Base-by-base conservation (phyloP, 1,139 yeast genomes). In the Saccharomyces hybrid region DNA sequence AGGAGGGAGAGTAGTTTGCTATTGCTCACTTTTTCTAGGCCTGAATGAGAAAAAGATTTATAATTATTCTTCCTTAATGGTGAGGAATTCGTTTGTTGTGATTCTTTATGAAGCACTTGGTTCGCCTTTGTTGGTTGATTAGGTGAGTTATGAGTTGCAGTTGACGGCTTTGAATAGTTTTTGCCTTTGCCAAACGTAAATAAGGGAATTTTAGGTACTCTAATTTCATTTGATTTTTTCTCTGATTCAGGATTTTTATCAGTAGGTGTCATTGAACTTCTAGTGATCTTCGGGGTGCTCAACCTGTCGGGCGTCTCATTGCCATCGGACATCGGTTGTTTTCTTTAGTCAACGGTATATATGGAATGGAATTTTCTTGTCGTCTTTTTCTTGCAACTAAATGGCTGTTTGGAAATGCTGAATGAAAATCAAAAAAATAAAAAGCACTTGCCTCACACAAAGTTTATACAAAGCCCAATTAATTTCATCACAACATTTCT, bases 1-100 rank as follows among this genome's bases (percentile, higher is more conserved):
- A 50, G 52, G 7, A 50, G 29, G 14, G 49, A 42, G 11, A 50
- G 48, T 27, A 50, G 27, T 28, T 19, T 44, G 26, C 29, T 27
- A 14, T 50, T 31, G 23, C 32, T 48, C 11, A 48, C 7, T 16
- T 48, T 48, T 31, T 26, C 44, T 11, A 29, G 41, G 23, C 14
- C 23, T 16, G 50, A 16, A 7, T 38, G 44, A 14, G 44, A n/a
- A 38, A 19, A 38, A 19, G 44, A 38, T 3, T 38, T 19, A 19
- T 16, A 16, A 1, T 16, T 19, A 16, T 38, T 19, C 13, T 8
- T 38, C 9, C 11, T 38, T n/a, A 38, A 9, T 38, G 44, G 44
- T 16, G 44, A 38, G 23, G 44, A 38, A 1, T 38, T 38, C 4
- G 44, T 4, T 3, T 38, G 25, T 14, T 38, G 26, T 3, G 5